These are phyloP conservation scores for Strigomonas culicis DNA, from an alignment of 208 protist species.

Conservation along the genomic window DNA sequence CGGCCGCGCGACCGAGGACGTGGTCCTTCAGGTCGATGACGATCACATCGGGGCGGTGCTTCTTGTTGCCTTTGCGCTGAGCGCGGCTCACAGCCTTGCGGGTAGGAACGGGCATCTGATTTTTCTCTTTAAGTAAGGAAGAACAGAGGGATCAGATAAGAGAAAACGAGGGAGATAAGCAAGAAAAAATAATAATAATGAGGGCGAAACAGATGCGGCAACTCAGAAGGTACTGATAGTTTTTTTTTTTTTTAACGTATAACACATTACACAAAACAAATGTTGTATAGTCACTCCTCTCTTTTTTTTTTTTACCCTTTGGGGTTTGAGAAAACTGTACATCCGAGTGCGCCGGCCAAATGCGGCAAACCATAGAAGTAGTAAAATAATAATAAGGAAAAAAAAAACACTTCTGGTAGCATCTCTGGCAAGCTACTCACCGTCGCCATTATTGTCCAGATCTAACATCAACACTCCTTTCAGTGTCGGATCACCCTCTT, in stretches of 20 bases:
- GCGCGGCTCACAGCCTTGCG: slow-evolving; percentile 57
- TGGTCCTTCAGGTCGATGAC: slow-evolving; percentile 98
- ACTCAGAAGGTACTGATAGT: background rate
- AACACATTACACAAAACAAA: background rate
- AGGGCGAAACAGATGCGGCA: background rate
- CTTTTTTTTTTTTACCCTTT: slow-evolving; percentile 9
- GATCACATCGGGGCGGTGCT: slow-evolving; percentile 85
- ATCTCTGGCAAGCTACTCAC: too few relatives aligned
- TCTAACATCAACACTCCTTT: slow-evolving; percentile 52
- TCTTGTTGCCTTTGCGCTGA: slow-evolving; percentile 73
- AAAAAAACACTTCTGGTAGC: slow-evolving; percentile 16
- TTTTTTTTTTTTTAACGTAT: slow-evolving; percentile 8
- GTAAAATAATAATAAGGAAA: slow-evolving; percentile 8
- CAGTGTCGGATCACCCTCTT: slow-evolving; percentile 54
- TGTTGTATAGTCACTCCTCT: slow-evolving; percentile 13
- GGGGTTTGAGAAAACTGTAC: slow-evolving; percentile 8
- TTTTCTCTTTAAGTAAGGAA: slow-evolving; percentile 7
- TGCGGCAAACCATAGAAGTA: background rate
- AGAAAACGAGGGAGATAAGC: background rate
- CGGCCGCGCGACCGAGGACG: slow-evolving; percentile 97
- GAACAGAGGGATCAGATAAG: background rate
- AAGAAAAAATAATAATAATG: background rate
- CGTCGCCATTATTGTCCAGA: slow-evolving; percentile 32
- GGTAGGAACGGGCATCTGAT: slow-evolving; percentile 62
- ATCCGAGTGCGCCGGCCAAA: background rate